Conservation (phyloP, 768 basidiomycete species). For the Rossbeevera mucosa region DNA sequence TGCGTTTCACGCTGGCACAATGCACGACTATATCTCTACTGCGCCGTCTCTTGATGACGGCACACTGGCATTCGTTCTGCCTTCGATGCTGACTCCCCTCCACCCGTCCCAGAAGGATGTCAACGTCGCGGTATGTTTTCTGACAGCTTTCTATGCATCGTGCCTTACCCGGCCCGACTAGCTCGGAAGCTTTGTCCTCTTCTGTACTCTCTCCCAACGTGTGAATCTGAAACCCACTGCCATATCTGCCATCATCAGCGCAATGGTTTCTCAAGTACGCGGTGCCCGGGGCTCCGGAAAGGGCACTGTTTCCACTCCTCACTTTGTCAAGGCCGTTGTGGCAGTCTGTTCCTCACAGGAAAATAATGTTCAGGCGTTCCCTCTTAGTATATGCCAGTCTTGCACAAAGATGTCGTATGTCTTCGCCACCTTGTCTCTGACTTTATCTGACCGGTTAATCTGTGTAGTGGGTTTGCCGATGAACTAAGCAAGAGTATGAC, state of each 20-base stretch:
- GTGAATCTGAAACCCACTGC: slow-evolving; percentile 55
- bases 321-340: slow-evolving; percentile 62
- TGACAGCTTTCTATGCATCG: background rate
- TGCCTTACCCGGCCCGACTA: slow-evolving; percentile 21
- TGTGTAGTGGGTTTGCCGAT: slow-evolving; percentile 41
- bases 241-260: slow-evolving; percentile 50
- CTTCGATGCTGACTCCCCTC: slow-evolving; percentile 59
- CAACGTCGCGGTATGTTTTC: slow-evolving; percentile 43
- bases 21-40: slow-evolving; percentile 74
- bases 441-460: background rate
- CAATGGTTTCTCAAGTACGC: slow-evolving; percentile 49
- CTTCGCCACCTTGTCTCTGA: background rate
- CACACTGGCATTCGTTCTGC: slow-evolving; percentile 57
- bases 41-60: slow-evolving; percentile 59
- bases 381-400: slow-evolving; percentile 33
- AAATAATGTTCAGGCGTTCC: slow-evolving; percentile 45
- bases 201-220: slow-evolving; percentile 67
- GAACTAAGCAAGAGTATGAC: slow-evolving; percentile 41
- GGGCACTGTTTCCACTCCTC: slow-evolving; percentile 43
- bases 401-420: slow-evolving; percentile 50
- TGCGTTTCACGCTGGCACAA: slow-evolving; percentile 74
- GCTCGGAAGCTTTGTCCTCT: slow-evolving; percentile 72
- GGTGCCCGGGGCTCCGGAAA: slow-evolving; percentile 17
- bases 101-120: slow-evolving; percentile 44
- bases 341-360: slow-evolving; percentile 64